Base-by-base conservation (phyloP, 148 eudicot genomes). In the Vaccinium darrowii region DNA sequence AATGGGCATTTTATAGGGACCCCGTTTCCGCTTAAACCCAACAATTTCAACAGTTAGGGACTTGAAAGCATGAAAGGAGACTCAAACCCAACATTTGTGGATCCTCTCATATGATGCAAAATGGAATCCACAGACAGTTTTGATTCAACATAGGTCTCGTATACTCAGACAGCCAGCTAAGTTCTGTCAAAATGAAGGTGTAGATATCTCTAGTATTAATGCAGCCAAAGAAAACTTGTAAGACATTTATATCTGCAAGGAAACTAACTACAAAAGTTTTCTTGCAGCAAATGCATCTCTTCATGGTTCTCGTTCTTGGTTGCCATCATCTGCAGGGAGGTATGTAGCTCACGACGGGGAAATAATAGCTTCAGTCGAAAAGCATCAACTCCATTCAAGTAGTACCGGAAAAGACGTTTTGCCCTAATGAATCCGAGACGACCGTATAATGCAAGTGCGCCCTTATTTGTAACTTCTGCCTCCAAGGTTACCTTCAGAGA, bases 381-480 rank as follows among this genome's bases (percentile, higher is more conserved):
- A 62, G 99, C 99, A 89, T 97, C 99, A 25, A 94, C 98, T 60
- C 98, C 98, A 83, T 97, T 95, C 90, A 97, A 91, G 87, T 97
- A 97, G 87, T 97, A 97, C 52, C 95, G 84, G 83, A 95, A 97
- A 23, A 97, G 98, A 84, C 99, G 93, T 87, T 95, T 97, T 52
- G 99, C 98, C 84, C 98, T 89, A 39, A 97, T 91, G 86, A 97
- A 97, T 25, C 99, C 99, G 12, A 97, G 93, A n/a, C 99, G 91
- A 0, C 98, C 98, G 49, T 97, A 97, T 43, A 97, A 86, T 78
- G 98, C 99, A 69, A 97, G 95, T 23, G 99, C 99, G 79, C 98
- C 98, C 83, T 92, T 95, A 87, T 97, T 95, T 78, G 98, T 95
- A 81, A 97, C 99, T 86, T 97, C 99, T 50, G 99, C 98, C 90